Conservation (phyloP, 306 rosid species). For the Lathyrus aphaca region DNA sequence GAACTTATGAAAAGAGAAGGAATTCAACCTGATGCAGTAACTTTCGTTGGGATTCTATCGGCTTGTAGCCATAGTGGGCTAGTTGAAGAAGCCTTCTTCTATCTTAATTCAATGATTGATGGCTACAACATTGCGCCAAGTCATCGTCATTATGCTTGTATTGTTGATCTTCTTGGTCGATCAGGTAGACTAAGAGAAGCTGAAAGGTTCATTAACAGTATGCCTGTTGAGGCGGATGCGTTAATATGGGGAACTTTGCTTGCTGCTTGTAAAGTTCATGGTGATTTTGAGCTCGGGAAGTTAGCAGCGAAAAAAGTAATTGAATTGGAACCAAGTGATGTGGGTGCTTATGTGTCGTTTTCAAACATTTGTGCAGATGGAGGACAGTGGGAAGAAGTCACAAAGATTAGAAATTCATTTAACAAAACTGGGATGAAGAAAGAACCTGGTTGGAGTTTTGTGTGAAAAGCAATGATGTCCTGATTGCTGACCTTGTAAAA, state of each 20-base stretch:
- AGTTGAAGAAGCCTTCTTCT: slow-evolving; percentile 73
- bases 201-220: slow-evolving; percentile 55
- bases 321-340: slow-evolving; percentile 65
- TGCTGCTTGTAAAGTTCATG: slow-evolving; percentile 75
- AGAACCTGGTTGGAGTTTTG: slow-evolving; percentile 75
- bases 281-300: slow-evolving; percentile 72
- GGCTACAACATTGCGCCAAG: slow-evolving; percentile 62
- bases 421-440: slow-evolving; percentile 56
- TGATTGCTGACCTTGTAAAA: slow-evolving; percentile 12
- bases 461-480: slow-evolving; percentile 39
- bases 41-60: slow-evolving; percentile 71
- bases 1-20: slow-evolving; percentile 71
- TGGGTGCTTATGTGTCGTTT: slow-evolving; percentile 61
- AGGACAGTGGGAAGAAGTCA: slow-evolving; percentile 74
- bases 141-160: slow-evolving; percentile 71
- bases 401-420: slow-evolving; percentile 62
- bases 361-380: slow-evolving; percentile 79
- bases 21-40: slow-evolving; percentile 71
- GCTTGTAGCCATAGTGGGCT: slow-evolving; percentile 78
- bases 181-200: slow-evolving; percentile 73
- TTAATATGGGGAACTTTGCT: slow-evolving; percentile 80
- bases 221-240: slow-evolving; percentile 64
- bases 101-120: slow-evolving; percentile 62
- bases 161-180: slow-evolving; percentile 78
- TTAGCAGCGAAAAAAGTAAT: slow-evolving; percentile 60